Conservation (phyloP, 129 eudicot species). For the Pittosporum tobira region DNA sequence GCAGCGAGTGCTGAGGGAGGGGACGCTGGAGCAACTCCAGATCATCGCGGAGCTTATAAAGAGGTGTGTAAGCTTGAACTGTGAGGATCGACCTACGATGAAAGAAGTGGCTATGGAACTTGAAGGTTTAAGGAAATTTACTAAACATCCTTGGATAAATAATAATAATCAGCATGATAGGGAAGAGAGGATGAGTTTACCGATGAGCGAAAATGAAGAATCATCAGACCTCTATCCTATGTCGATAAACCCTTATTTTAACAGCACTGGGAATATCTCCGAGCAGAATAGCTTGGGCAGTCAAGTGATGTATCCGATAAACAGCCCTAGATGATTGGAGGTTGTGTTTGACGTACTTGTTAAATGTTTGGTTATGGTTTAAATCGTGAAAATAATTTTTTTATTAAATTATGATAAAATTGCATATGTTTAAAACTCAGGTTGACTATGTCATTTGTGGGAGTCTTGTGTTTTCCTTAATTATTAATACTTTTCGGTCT, state of each 20-base stretch:
- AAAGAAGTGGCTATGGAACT: conserved; percentile 40
- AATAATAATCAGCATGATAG: conserved; percentile 2
- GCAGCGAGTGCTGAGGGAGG: conserved; percentile 23
- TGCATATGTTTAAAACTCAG: no score
- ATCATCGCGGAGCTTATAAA: conserved; percentile 24
- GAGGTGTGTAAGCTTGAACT: conserved; percentile 22
- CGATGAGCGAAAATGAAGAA: conserved; percentile 3
- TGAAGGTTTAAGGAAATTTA: conserved; percentile 22
- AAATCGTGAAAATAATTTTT: no score
- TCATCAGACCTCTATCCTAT: conserved; percentile 20
- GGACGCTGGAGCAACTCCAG: conserved; percentile 30
- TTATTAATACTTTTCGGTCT: no score
- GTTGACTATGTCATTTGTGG: no score
- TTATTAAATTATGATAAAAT: no score
- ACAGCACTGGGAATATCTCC: conserved; percentile 1
- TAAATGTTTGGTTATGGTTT: no score
- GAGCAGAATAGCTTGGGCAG: conserved; percentile 15
- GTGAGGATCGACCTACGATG: conserved; percentile 46
- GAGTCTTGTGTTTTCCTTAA: no score
- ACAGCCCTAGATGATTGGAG: neutral
- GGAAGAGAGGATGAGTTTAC: neutral
- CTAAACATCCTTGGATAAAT: conserved; percentile 31
- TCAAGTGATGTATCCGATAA: neutral
- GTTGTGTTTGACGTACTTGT: no score
- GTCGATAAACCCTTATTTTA: conserved; percentile 6